Evolutionary conservation across 2,329 filamentous ascomycete species (phyloP).

Genomic region (Annulohypoxylon truncatum): DNA sequence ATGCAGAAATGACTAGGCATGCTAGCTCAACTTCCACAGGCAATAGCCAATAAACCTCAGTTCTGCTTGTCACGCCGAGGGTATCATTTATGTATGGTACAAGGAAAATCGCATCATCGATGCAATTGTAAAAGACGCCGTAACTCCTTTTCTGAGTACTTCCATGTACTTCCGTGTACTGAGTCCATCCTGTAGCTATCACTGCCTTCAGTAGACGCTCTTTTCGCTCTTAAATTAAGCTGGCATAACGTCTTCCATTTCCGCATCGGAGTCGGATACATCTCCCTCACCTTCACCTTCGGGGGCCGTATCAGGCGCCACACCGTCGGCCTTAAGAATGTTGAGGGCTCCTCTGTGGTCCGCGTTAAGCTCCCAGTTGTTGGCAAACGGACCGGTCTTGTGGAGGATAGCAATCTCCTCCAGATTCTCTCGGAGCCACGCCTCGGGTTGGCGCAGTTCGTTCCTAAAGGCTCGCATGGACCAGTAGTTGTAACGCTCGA

Average conservation of each 20-base stretch:
- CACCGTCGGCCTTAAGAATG: conserved; percentile 64
- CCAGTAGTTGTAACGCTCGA: conserved; percentile 91
- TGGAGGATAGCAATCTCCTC: conserved; percentile 85
- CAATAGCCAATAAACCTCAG: conserved; percentile 24
- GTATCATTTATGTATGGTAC: conserved; percentile 46
- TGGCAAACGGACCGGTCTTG: conserved; percentile 85
- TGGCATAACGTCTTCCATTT: conserved; percentile 81
- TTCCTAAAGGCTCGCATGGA: conserved; percentile 87
- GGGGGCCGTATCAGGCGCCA: conserved; percentile 57
- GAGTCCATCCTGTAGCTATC: conserved; percentile 3
- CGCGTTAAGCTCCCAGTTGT: conserved; percentile 83
- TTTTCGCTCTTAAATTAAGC: conserved; percentile 28
- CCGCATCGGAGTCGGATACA: conserved; percentile 72
- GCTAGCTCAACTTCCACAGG: conserved; percentile 1
- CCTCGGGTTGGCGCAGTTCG: conserved; percentile 85
- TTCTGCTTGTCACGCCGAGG: conserved; percentile 39
- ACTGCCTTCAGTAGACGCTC: neutral
- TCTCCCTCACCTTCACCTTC: conserved; percentile 63
- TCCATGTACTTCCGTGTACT: conserved; percentile 9
- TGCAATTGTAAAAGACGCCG: conserved; percentile 29
- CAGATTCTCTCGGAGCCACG: conserved; percentile 88
- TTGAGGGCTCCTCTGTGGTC: conserved; percentile 69
- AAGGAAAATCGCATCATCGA: conserved; percentile 9
- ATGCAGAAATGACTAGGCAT: neutral
- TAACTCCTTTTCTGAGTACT: conserved; percentile 37